Conservation (phyloP, 2,329 filamentous ascomycete genomes). For the Pyrenophora teres region DNA sequence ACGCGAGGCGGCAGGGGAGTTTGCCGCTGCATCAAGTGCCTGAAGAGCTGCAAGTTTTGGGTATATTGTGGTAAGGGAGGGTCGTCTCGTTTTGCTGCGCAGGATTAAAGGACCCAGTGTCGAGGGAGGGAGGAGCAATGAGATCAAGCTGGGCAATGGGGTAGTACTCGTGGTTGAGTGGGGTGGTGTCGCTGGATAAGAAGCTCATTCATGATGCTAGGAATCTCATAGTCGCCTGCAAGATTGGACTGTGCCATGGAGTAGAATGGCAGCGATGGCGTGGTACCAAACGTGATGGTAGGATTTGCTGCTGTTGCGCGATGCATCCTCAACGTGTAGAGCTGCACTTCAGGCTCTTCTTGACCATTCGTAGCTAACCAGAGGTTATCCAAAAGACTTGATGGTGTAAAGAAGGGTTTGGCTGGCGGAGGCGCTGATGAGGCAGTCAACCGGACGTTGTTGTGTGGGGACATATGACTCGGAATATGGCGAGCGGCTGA, state of each 20-base stretch:
- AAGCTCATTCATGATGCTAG: slow-evolving; percentile 52
- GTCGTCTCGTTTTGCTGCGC: slow-evolving; percentile 40
- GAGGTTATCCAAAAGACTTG: slow-evolving; percentile 65
- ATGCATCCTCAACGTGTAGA: slow-evolving; percentile 49
- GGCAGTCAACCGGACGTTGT: slow-evolving; percentile 39
- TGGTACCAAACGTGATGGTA: slow-evolving; percentile 66
- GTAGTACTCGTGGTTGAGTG: slow-evolving; percentile 46
- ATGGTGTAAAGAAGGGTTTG: slow-evolving; percentile 53
- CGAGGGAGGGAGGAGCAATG: slow-evolving; percentile 44
- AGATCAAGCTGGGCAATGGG: slow-evolving; percentile 48
- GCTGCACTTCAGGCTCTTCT: slow-evolving; percentile 50
- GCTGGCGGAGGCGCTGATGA: slow-evolving; percentile 27
- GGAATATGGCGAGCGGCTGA: slow-evolving; percentile 68
- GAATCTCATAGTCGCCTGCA: slow-evolving; percentile 55
- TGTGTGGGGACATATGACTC: slow-evolving; percentile 53
- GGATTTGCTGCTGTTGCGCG: slow-evolving; percentile 51
- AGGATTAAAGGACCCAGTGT: slow-evolving; percentile 31
- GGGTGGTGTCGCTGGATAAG: slow-evolving; percentile 48
- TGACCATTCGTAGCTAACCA: slow-evolving; percentile 74
- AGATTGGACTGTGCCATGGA: slow-evolving; percentile 64
- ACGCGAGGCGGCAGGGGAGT: slow-evolving; percentile 50
- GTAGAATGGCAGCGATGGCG: slow-evolving; percentile 73
- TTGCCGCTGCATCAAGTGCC: slow-evolving; percentile 53
- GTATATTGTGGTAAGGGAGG: slow-evolving; percentile 50
- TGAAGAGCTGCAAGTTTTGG: slow-evolving; percentile 54